Percentiles rank a stretch among this genome's conserved stretches.
These are phyloP conservation scores for Santalum album DNA, from an alignment of 164 flowering plant genomes.

Conservation along the genomic window DNA sequence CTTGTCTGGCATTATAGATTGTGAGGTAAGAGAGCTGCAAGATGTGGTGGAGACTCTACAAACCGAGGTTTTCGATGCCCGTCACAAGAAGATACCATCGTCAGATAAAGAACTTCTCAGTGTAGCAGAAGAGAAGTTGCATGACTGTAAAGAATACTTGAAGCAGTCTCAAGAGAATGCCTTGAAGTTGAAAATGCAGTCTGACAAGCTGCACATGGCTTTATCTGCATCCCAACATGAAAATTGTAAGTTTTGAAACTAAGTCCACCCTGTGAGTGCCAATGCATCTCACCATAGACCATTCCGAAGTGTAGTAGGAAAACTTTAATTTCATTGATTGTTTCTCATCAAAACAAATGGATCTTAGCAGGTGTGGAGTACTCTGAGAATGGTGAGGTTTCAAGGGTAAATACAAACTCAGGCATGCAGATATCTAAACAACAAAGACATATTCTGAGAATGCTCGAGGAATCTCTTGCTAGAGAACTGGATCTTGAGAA, in stretches of 20 bases:
- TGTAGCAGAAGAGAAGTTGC: background rate
- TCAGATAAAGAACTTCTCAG: background rate
- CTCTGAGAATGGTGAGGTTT: background rate
- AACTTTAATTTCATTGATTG: no score
- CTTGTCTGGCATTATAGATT: background rate
- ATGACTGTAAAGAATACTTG: background rate
- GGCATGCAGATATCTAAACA: background rate
- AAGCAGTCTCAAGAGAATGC: background rate
- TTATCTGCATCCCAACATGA: background rate
- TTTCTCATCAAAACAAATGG: no score
- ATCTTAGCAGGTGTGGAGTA: background rate
- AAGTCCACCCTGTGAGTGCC: background rate
- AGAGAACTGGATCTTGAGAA: slow-evolving; percentile 3
- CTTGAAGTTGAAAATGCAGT: background rate
- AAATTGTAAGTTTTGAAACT: background rate
- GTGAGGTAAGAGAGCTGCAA: background rate
- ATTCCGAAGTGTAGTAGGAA: background rate
- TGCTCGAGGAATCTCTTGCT: background rate
- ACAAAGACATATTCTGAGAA: background rate
- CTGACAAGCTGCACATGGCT: background rate
- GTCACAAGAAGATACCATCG: no score
- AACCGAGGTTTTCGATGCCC: background rate
- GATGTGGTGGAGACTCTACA: background rate
- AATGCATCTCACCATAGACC: background rate
- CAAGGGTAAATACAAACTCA: background rate